Evolutionary conservation across 345 rosid species (phyloP).

Genomic region (Physaria fendleri): DNA sequence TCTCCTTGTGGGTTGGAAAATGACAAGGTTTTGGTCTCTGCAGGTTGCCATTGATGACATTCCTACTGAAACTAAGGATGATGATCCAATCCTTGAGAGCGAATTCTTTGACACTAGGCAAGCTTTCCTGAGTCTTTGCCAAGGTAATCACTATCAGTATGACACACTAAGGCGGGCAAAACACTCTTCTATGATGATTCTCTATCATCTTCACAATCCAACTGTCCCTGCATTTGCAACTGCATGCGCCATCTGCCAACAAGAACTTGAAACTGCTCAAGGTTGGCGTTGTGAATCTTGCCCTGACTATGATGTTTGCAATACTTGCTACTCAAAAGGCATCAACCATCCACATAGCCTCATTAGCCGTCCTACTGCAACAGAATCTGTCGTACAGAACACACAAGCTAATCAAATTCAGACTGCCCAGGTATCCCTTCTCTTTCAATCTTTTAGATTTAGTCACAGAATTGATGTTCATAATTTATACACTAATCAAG

Average conservation of each 20-base stretch:
- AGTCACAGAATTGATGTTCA: not conserved
- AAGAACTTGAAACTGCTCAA: conserved; percentile 81
- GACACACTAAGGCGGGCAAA: conserved; percentile 93
- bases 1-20: not conserved
- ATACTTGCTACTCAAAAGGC: conserved; percentile 66
- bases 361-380: conserved; percentile 67
- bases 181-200: conserved; percentile 97
- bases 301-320: conserved; percentile 80
- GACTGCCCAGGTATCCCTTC: conserved; percentile 51
- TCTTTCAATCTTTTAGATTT: not conserved
- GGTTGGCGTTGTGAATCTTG: conserved; percentile 93
- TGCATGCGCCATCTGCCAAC: conserved; percentile 63
- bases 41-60: conserved; percentile 60
- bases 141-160: conserved; percentile 92
- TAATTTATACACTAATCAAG: not conserved
- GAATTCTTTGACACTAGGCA: conserved; percentile 92
- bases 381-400: conserved; percentile 88
- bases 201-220: conserved; percentile 96
- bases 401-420: conserved; percentile 82
- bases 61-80: conserved; percentile 65
- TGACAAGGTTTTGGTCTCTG: conserved; percentile 13
- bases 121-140: conserved; percentile 86
- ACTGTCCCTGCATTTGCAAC: conserved; percentile 91
- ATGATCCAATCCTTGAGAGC: conserved; percentile 76
- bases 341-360: conserved; percentile 77